Conservation (phyloP, 108 stramenopile genomes). For the Seminavis robusta region DNA sequence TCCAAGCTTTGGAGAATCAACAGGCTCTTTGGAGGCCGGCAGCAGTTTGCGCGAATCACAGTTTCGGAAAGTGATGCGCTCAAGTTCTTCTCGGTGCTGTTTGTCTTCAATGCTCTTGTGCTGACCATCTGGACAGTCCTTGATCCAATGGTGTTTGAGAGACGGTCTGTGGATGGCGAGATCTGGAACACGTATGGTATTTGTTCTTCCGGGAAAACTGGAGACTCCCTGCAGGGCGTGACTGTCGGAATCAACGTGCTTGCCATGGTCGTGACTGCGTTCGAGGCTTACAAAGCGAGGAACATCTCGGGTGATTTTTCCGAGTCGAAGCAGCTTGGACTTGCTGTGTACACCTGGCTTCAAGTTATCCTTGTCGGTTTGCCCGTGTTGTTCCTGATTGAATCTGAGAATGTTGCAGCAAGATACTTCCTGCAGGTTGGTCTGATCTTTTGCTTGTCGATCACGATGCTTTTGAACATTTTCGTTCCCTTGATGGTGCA, state of each 20-base stretch:
- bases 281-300: conserved; percentile 32
- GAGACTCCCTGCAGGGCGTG: conserved; percentile 2
- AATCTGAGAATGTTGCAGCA: conserved; percentile 20
- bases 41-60: conserved; percentile 10
- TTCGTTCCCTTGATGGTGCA: conserved; percentile 40
- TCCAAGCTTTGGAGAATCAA: conserved; percentile 60
- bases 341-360: conserved; percentile 35
- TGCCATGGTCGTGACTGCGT: conserved; percentile 17
- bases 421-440: conserved; percentile 30
- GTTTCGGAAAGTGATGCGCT: conserved; percentile 29
- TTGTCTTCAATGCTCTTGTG: conserved; percentile 23
- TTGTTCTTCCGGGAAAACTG: no score
- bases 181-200: conserved; percentile 1
- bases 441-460: conserved; percentile 26
- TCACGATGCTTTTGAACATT: conserved; percentile 40
- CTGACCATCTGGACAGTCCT: conserved; percentile 20
- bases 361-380: conserved; percentile 32
- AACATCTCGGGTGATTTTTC: conserved; percentile 31
- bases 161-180: conserved; percentile 12
- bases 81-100: conserved; percentile 19
- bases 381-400: conserved; percentile 34
- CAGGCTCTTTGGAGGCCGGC: conserved; percentile 9
- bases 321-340: conserved; percentile 34
- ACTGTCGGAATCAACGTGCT: conserved; percentile 21
- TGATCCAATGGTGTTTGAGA: conserved; percentile 19